Conservation (phyloP, 2,329 filamentous ascomycete genomes). For the Ophiostoma tasmaniense region DNA sequence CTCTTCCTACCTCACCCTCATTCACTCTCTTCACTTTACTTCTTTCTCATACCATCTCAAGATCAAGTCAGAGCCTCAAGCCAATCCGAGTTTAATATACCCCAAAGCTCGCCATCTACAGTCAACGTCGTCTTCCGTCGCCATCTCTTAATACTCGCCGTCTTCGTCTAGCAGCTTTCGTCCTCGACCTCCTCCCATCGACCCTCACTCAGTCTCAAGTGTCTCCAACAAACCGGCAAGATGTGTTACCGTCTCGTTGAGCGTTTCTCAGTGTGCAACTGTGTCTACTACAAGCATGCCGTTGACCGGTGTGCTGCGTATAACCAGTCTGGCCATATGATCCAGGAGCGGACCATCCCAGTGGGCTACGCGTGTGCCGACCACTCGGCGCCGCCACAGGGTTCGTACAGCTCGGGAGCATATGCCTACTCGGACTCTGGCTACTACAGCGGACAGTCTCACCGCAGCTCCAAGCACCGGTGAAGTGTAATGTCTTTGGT, state of each 20-base stretch:
- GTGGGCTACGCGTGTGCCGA: conserved; percentile 70
- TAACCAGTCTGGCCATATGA: conserved; percentile 60
- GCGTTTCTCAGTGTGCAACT: conserved; percentile 77
- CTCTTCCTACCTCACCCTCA: not conserved
- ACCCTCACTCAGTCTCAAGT: not conserved
- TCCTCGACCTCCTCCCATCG: not conserved
- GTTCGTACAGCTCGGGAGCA: conserved; percentile 32
- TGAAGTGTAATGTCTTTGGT: conserved; percentile 48
- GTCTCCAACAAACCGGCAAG: conserved; percentile 22
- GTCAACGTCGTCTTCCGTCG: not conserved
- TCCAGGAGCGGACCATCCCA: conserved; percentile 67
- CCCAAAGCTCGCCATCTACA: not conserved
- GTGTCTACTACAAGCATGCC: conserved; percentile 79
- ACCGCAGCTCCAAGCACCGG: conserved; percentile 36
- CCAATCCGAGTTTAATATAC: not conserved
- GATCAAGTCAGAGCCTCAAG: not conserved
- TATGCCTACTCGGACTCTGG: conserved; percentile 46
- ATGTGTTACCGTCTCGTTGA: conserved; percentile 90
- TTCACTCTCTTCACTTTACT: too few species aligned
- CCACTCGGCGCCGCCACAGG: conserved; percentile 37
- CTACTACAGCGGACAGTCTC: conserved; percentile 43
- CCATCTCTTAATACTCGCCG: not conserved
- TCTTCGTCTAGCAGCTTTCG: not conserved
- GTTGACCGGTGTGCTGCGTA: conserved; percentile 74
- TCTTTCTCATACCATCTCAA: not conserved